phyloP scores from a whole-genome alignment of 2,329 filamentous ascomycete genomes.

The Microdochium bolleyi region DNA sequence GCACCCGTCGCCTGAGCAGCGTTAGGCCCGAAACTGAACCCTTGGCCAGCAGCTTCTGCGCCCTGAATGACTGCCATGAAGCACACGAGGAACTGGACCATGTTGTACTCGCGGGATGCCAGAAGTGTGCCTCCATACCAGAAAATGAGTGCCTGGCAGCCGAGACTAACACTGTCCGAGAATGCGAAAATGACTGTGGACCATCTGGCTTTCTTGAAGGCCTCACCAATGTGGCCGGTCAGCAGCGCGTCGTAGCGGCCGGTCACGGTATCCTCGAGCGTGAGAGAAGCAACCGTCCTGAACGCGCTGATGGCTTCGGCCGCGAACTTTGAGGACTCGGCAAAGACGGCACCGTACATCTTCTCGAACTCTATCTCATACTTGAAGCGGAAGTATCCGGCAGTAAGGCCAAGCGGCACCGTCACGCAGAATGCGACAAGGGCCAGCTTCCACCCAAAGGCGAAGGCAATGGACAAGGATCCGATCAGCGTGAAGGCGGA shows the following conservation, averaged over 20 bases:
- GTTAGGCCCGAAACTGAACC: constrained; percentile 60
- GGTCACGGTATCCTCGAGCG: constrained; percentile 59
- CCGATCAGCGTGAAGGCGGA: constrained; percentile 60
- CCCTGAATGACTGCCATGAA: constrained; percentile 63
- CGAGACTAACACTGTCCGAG: constrained; percentile 58
- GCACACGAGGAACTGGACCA: constrained; percentile 43
- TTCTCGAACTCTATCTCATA: constrained; percentile 61
- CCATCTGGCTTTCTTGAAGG: constrained; percentile 53
- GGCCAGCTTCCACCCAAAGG: constrained; percentile 70
- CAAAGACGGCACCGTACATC: constrained; percentile 61
- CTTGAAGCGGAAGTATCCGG: constrained; percentile 42
- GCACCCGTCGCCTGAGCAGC: constrained; percentile 51
- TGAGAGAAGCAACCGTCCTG: constrained; percentile 62
- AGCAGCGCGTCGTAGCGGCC: constrained; percentile 54
- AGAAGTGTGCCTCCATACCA: constrained; percentile 60
- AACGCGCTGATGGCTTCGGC: constrained; percentile 68
- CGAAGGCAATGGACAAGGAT: constrained; percentile 58
- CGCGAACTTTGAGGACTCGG: constrained; percentile 66
- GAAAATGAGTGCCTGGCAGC: constrained; percentile 55
- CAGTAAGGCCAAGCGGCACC: constrained; percentile 37
- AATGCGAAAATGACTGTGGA: constrained; percentile 60
- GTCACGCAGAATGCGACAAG: constrained; percentile 58
- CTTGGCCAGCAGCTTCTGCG: constrained; percentile 58
- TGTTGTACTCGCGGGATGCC: constrained; percentile 36
- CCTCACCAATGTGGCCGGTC: constrained; percentile 45